phyloP scores from a whole-genome alignment of 768 basidiomycete species.

The Serendipita indica region DNA sequence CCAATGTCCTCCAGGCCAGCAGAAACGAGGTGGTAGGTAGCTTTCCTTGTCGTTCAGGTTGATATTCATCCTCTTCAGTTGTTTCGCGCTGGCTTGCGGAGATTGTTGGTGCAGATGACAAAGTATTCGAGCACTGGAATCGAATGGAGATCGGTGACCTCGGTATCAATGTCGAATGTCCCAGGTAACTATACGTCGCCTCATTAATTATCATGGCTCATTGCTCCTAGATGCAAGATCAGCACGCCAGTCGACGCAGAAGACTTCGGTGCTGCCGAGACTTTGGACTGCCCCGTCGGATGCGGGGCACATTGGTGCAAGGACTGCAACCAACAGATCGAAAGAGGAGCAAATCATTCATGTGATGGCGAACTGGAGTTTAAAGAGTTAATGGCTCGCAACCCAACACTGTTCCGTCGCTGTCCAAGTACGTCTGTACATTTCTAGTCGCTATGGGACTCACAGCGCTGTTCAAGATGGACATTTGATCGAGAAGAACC shows the following conservation, averaged over 20 bases:
- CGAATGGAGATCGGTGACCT: constrained; percentile 4
- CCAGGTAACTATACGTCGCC: not conserved
- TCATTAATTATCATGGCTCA: not conserved
- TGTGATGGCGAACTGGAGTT: constrained; percentile 1
- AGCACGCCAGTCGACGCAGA: not conserved
- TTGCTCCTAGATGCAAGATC: not conserved
- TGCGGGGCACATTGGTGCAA: constrained; percentile 9
- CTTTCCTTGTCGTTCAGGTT: not conserved
- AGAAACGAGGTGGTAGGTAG: not conserved
- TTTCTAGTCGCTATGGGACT: not conserved
- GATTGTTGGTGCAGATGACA: constrained; percentile 3
- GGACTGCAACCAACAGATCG: not conserved
- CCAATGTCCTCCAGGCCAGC: not conserved
- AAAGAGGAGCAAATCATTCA: not conserved
- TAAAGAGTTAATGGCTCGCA: not conserved
- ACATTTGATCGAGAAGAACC: not conserved
- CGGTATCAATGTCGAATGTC: not conserved
- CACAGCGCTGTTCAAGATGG: not conserved
- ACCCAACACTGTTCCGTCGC: not conserved
- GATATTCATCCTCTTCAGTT: not conserved
- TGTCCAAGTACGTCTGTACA: not conserved
- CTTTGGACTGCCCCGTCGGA: not conserved
- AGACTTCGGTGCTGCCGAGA: not conserved
- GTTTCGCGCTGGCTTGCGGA: not conserved
- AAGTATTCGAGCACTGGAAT: not conserved